Conservation (phyloP, 495 filamentous ascomycete species). For the Aspergillus cavernicola region DNA sequence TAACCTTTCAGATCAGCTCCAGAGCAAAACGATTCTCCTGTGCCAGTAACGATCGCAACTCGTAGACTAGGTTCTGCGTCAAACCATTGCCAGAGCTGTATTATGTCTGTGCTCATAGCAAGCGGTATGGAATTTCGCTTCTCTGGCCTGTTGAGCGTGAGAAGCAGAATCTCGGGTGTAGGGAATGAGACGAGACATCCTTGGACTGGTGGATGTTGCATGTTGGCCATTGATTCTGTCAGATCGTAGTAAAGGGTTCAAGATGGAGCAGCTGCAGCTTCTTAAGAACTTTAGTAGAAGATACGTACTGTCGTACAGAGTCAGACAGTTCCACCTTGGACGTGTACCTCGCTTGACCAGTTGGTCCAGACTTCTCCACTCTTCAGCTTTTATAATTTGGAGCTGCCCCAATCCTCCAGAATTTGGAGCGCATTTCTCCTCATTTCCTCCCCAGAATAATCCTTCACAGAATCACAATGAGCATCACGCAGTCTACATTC, state of each 20-base stretch:
- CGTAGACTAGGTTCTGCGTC: slow-evolving; percentile 49
- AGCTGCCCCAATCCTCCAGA: not conserved
- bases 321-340: no score
- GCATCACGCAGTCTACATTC: not conserved
- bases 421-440: not conserved
- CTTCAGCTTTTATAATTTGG: not conserved
- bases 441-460: not conserved
- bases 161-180: slow-evolving; percentile 35
- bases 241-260: not conserved
- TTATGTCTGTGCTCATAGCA: slow-evolving; percentile 45
- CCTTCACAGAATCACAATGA: slow-evolving; percentile 1
- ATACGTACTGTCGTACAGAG: not conserved
- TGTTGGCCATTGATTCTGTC: slow-evolving; percentile 15
- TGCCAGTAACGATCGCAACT: slow-evolving; percentile 53
- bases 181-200: slow-evolving; percentile 38
- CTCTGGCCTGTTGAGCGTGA: slow-evolving; percentile 44
- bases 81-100: slow-evolving; percentile 47
- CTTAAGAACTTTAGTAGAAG: not conserved
- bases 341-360: not conserved
- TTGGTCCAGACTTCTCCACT: not conserved
- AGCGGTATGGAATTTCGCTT: slow-evolving; percentile 47
- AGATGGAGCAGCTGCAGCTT: not conserved
- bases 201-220: slow-evolving; percentile 24
- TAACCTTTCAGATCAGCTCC: slow-evolving; percentile 51
- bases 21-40: slow-evolving; percentile 54